A percentile compares a stretch with the other conserved stretches of the same genome.
These are phyloP conservation scores for Pseudocercospora ulei DNA, from an alignment of 2,329 filamentous ascomycete species.

Conservation along the genomic window DNA sequence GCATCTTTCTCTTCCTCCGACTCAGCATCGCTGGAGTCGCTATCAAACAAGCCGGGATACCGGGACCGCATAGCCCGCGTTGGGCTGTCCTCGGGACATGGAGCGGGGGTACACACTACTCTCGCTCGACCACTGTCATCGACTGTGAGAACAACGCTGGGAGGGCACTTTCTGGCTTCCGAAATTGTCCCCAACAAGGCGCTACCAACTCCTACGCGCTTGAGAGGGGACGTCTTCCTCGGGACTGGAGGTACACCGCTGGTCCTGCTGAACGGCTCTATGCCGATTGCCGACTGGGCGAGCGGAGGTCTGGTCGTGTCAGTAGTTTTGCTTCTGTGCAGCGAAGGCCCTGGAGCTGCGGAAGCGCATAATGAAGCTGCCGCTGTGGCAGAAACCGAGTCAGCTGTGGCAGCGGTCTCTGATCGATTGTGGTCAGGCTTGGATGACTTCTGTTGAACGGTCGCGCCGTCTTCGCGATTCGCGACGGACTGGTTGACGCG, in stretches of 20 bases:
- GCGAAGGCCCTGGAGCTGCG: conserved; percentile 10
- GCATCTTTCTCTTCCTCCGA: conserved; percentile 28
- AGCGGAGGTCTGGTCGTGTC: conserved; percentile 28
- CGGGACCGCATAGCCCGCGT: conserved; percentile 34
- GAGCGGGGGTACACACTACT: conserved; percentile 28
- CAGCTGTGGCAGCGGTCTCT: conserved; percentile 36
- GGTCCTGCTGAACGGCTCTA: conserved; percentile 23
- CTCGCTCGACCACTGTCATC: conserved; percentile 43
- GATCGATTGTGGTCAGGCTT: conserved; percentile 34
- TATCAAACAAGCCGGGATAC: conserved; percentile 42
- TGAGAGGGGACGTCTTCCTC: conserved; percentile 42
- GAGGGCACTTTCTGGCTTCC: conserved; percentile 35
- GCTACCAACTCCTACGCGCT: conserved; percentile 35
- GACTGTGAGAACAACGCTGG: conserved; percentile 39
- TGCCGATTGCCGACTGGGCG: conserved; percentile 28
- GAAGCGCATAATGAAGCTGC: conserved; percentile 21
- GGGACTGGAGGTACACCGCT: conserved; percentile 33
- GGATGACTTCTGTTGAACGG: conserved; percentile 16
- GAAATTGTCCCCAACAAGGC: conserved; percentile 41
- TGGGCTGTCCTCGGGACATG: conserved; percentile 30
- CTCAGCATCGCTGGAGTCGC: conserved; percentile 29
- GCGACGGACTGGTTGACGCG: conserved; percentile 9
- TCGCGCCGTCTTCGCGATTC: conserved; percentile 28
- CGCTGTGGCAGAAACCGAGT: conserved; percentile 30
- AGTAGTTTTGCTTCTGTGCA: conserved; percentile 43